Conservation (phyloP, 2,329 filamentous ascomycete species). For the Colletotrichum brevisporum region DNA sequence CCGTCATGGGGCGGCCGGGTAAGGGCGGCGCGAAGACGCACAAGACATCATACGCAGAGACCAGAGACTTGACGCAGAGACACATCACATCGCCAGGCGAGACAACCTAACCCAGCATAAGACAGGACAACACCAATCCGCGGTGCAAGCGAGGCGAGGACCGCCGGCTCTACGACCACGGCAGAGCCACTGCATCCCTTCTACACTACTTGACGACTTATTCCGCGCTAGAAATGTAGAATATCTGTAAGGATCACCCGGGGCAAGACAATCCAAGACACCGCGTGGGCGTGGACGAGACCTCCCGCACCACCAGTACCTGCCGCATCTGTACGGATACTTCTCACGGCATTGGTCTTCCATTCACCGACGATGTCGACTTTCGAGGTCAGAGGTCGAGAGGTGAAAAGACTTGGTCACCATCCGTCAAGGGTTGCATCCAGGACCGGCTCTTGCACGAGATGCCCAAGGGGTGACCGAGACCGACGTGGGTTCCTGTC, state of each 20-base stretch:
- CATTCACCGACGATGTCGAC: no score
- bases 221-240: constrained; percentile 22
- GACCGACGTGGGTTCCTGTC: background rate
- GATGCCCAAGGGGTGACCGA: background rate
- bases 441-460: constrained; percentile 20
- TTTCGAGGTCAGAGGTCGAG: background rate
- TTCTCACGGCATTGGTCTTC: no score
- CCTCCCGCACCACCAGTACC: no score
- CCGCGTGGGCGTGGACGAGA: constrained; percentile 3
- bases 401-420: constrained; percentile 7
- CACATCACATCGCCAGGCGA: constrained; percentile 25
- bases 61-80: constrained; percentile 1
- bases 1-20: constrained; percentile 1
- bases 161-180: background rate
- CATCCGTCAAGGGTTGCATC: constrained; percentile 16
- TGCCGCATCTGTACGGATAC: no score
- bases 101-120: no score
- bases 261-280: constrained; percentile 25
- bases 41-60: constrained; percentile 11
- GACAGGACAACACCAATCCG: constrained; percentile 23
- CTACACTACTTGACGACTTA: background rate
- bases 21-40: constrained; percentile 2
- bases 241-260: constrained; percentile 28
- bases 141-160: constrained; percentile 25
- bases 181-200: background rate